These are phyloP conservation scores for Yamadazyma olivae DNA, from an alignment of 805 yeast species.

Conservation along the genomic window DNA sequence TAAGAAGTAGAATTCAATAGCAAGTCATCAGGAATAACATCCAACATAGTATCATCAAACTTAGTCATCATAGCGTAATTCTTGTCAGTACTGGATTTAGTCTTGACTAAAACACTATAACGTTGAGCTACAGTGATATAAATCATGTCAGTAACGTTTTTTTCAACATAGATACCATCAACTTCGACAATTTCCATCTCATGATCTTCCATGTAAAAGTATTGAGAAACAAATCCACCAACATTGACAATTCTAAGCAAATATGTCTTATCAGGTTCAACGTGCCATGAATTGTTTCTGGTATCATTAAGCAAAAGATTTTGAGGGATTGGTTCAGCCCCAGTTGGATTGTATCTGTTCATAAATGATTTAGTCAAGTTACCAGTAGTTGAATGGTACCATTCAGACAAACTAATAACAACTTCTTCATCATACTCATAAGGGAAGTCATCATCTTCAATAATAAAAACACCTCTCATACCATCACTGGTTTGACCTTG, in stretches of 20 bases:
- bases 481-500: constrained; percentile 93
- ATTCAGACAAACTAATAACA: constrained; percentile 55
- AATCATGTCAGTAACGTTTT: constrained; percentile 50
- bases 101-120: constrained; percentile 61
- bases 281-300: constrained; percentile 50
- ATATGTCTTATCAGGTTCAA: constrained; percentile 61
- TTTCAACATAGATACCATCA: constrained; percentile 56
- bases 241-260: constrained; percentile 60
- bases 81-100: constrained; percentile 42
- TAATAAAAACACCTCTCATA: constrained; percentile 73
- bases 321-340: constrained; percentile 80
- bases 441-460: constrained; percentile 59
- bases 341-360: constrained; percentile 73
- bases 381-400: constrained; percentile 56
- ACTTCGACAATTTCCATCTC: constrained; percentile 40
- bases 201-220: constrained; percentile 40
- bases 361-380: constrained; percentile 48
- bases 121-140: constrained; percentile 82
- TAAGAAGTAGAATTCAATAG: constrained; percentile 50
- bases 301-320: constrained; percentile 65
- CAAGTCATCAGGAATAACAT: constrained; percentile 59
- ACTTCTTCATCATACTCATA: constrained; percentile 64
- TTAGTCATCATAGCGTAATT: constrained; percentile 63
- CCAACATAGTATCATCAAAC: constrained; percentile 67
- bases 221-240: constrained; percentile 71